phyloP scores from a whole-genome alignment of 352 stramenopile genomes.

The Salisapilia sapeloensis region DNA sequence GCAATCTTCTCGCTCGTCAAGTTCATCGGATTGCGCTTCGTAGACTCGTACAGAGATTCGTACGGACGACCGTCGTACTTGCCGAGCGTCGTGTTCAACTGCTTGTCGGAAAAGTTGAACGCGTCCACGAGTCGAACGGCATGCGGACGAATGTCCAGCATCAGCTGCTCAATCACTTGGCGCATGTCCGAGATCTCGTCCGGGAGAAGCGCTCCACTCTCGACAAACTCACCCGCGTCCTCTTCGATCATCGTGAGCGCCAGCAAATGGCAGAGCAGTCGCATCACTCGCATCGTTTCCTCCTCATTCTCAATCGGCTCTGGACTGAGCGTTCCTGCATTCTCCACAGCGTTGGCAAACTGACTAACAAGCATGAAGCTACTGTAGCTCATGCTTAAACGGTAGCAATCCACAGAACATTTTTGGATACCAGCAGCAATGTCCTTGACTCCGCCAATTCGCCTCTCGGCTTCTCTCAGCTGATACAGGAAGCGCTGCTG shows the following conservation, averaged over 20 bases:
- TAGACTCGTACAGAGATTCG: slow-evolving; percentile 36
- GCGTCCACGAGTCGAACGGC: slow-evolving; percentile 58
- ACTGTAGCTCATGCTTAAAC: slow-evolving; percentile 36
- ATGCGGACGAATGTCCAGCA: slow-evolving; percentile 31
- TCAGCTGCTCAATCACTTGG: slow-evolving; percentile 24
- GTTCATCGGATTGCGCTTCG: slow-evolving; percentile 48
- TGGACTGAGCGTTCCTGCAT: slow-evolving; percentile 8
- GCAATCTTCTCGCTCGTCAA: too few relatives aligned
- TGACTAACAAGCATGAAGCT: slow-evolving; percentile 25
- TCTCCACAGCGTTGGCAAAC: slow-evolving; percentile 17
- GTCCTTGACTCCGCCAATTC: slow-evolving; percentile 9
- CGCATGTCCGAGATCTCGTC: slow-evolving; percentile 29
- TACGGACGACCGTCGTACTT: slow-evolving; percentile 63
- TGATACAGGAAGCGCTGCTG: slow-evolving; percentile 39
- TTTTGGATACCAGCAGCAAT: slow-evolving; percentile 28
- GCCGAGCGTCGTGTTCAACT: slow-evolving; percentile 56
- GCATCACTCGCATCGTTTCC: slow-evolving; percentile 20
- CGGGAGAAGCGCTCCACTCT: slow-evolving; percentile 25
- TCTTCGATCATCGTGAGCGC: slow-evolving; percentile 53
- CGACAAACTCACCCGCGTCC: slow-evolving; percentile 42
- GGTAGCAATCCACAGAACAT: slow-evolving; percentile 43
- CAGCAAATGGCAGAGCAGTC: slow-evolving; percentile 48
- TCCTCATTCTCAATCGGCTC: slow-evolving; percentile 9
- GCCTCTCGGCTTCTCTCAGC: slow-evolving; percentile 17
- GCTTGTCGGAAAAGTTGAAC: slow-evolving; percentile 65